These are phyloP conservation scores for Purpureocillium takamizusanense DNA, from an alignment of 2,329 filamentous ascomycete genomes.

Conservation along the genomic window DNA sequence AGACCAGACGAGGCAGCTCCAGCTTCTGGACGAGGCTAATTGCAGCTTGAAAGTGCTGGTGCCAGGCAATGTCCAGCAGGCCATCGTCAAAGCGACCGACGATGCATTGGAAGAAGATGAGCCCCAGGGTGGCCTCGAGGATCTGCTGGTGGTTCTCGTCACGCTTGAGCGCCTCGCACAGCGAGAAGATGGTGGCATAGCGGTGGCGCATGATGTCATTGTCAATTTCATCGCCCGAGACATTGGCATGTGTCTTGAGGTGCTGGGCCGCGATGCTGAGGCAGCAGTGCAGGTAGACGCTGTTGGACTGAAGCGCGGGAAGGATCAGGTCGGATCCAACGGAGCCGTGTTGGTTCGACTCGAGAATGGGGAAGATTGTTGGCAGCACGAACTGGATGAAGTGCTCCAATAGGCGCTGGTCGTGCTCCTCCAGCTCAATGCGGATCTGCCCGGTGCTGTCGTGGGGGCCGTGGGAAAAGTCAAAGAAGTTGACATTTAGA, in stretches of 20 bases:
- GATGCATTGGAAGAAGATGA: slow-evolving; percentile 94
- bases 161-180: slow-evolving; percentile 71
- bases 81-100: slow-evolving; percentile 80
- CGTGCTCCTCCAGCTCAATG: slow-evolving; percentile 78
- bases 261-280: slow-evolving; percentile 89
- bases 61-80: slow-evolving; percentile 89
- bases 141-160: slow-evolving; percentile 82
- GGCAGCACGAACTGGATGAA: slow-evolving; percentile 84
- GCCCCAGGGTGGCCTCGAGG: slow-evolving; percentile 82
- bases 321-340: slow-evolving; percentile 76
- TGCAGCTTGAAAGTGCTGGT: slow-evolving; percentile 91
- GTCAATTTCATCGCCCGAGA: slow-evolving; percentile 67
- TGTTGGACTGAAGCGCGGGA: slow-evolving; percentile 82
- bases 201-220: slow-evolving; percentile 88
- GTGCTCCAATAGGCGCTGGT: slow-evolving; percentile 80
- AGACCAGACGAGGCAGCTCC: slow-evolving; percentile 62
- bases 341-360: slow-evolving; percentile 79
- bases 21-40: slow-evolving; percentile 79
- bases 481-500: slow-evolving; percentile 72
- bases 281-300: slow-evolving; percentile 90
- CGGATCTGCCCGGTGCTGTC: slow-evolving; percentile 57
- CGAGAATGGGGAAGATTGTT: slow-evolving; percentile 84
- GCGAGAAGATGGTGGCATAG: slow-evolving; percentile 74
- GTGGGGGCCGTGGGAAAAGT: slow-evolving; percentile 62
- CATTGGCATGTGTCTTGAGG: slow-evolving; percentile 62